phyloP scores from a whole-genome alignment of 2,329 filamentous ascomycete species.

The Alternaria sp. region DNA sequence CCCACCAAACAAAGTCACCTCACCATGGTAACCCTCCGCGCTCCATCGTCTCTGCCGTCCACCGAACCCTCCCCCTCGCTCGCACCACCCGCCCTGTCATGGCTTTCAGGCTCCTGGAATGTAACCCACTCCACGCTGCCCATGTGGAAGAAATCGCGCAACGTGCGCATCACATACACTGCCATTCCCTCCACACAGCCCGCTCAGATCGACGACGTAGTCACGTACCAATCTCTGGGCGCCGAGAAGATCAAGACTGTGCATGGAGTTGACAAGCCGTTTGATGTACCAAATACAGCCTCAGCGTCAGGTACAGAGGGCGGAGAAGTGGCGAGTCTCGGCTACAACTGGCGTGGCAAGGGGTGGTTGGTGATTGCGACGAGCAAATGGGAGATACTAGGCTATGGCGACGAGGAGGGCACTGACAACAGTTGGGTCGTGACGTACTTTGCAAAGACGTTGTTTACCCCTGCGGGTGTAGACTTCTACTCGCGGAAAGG shows the following conservation, averaged over 20 bases:
- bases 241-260: constrained; percentile 67
- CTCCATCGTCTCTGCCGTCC: constrained; percentile 35
- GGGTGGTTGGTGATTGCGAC: constrained; percentile 76
- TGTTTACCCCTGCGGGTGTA: constrained; percentile 84
- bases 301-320: not conserved
- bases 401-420: constrained; percentile 69
- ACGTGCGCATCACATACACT: constrained; percentile 81
- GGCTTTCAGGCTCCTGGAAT: constrained; percentile 47
- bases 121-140: constrained; percentile 52
- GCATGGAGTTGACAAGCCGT: constrained; percentile 69
- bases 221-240: constrained; percentile 70
- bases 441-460: constrained; percentile 83
- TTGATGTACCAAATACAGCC: constrained; percentile 34
- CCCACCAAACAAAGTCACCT: not conserved
- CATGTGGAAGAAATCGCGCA: constrained; percentile 83
- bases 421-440: constrained; percentile 72
- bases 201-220: constrained; percentile 71
- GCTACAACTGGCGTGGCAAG: constrained; percentile 75
- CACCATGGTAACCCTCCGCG: constrained; percentile 37
- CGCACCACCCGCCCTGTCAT: constrained; percentile 49
- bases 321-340: constrained; percentile 59
- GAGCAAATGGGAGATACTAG: constrained; percentile 83
- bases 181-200: constrained; percentile 43
- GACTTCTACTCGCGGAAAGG: constrained; percentile 77
- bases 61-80: constrained; percentile 26